Evolutionary conservation across 2,329 filamentous ascomycete species (phyloP).

Genomic region (Aspergillus niger): DNA sequence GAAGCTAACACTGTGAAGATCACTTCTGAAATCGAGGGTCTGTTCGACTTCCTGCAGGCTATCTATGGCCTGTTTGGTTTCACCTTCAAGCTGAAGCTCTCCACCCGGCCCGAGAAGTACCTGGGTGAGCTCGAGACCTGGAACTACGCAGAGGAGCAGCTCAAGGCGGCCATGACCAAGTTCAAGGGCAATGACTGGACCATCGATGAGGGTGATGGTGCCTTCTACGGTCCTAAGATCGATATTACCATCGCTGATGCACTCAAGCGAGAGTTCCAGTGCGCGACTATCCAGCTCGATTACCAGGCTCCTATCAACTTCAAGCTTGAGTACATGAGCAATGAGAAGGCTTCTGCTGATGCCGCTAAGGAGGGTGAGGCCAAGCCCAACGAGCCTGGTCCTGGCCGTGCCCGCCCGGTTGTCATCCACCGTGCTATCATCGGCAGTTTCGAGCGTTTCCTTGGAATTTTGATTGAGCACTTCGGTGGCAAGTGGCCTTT

Average conservation of each 20-base stretch:
- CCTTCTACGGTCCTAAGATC: conserved; percentile 98
- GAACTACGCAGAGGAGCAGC: conserved; percentile 80
- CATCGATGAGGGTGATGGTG: conserved; percentile 90
- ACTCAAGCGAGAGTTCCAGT: conserved; percentile 80
- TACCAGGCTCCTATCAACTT: conserved; percentile 86
- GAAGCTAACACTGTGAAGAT: conserved; percentile 46
- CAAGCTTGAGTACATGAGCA: conserved; percentile 80
- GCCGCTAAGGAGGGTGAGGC: conserved; percentile 42
- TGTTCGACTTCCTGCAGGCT: conserved; percentile 83
- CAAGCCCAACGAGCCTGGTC: conserved; percentile 38
- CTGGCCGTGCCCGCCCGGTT: conserved; percentile 52
- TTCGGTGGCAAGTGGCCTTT: conserved; percentile 57
- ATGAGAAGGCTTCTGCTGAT: conserved; percentile 56
- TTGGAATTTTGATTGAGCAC: conserved; percentile 54
- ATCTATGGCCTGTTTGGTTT: conserved; percentile 85
- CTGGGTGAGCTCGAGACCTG: conserved; percentile 85
- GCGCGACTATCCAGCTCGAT: conserved; percentile 91
- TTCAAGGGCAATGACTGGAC: conserved; percentile 81
- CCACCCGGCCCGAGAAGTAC: conserved; percentile 85
- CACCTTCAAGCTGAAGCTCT: conserved; percentile 91
- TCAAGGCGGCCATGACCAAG: conserved; percentile 75
- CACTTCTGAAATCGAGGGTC: conserved; percentile 71
- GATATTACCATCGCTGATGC: conserved; percentile 94
- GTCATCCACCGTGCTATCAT: conserved; percentile 56
- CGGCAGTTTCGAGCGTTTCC: conserved; percentile 54